phyloP scores from a whole-genome alignment of 805 yeast genomes.

The Blastobotrys terrestris region DNA sequence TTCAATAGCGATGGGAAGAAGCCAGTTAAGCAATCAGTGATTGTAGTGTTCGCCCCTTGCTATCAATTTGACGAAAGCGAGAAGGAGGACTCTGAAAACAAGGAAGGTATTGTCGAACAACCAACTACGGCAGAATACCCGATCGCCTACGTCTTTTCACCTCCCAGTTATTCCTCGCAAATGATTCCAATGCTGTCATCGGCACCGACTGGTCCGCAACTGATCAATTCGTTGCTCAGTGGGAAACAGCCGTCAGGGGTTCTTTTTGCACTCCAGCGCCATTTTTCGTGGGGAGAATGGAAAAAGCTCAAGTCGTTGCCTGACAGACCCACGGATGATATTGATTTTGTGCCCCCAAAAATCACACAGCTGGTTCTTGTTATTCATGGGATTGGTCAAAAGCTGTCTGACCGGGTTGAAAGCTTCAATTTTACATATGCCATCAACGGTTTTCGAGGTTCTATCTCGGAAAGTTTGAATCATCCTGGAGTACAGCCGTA shows the following conservation, averaged over 20 bases:
- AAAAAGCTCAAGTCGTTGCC: slow-evolving; percentile 22
- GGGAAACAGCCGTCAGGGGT: slow-evolving; percentile 20
- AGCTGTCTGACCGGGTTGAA: slow-evolving; percentile 71
- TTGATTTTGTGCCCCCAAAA: slow-evolving; percentile 28
- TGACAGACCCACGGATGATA: slow-evolving; percentile 25
- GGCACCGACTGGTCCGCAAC: slow-evolving; percentile 10
- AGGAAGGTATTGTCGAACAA: neutral
- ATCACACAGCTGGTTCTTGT: slow-evolving; percentile 67
- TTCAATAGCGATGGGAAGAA: slow-evolving; percentile 8
- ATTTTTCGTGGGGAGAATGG: slow-evolving; percentile 31
- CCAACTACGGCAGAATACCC: slow-evolving; percentile 8
- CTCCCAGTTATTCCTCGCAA: slow-evolving; percentile 7
- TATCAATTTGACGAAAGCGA: slow-evolving; percentile 16
- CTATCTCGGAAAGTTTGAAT: slow-evolving; percentile 25
- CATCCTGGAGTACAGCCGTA: slow-evolving; percentile 17
- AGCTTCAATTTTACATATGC: slow-evolving; percentile 82
- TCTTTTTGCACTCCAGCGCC: slow-evolving; percentile 22
- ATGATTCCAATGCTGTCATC: slow-evolving; percentile 13
- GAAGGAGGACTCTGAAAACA: slow-evolving; percentile 8
- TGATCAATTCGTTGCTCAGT: slow-evolving; percentile 16
- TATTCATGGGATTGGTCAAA: slow-evolving; percentile 93
- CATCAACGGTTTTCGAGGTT: slow-evolving; percentile 34
- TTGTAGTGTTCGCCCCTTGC: slow-evolving; percentile 28
- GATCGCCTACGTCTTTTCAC: slow-evolving; percentile 16
- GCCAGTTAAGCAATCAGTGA: slow-evolving; percentile 10